These are phyloP conservation scores for Pelargonium australe DNA, from an alignment of 441 rosid genomes.

Conservation along the genomic window DNA sequence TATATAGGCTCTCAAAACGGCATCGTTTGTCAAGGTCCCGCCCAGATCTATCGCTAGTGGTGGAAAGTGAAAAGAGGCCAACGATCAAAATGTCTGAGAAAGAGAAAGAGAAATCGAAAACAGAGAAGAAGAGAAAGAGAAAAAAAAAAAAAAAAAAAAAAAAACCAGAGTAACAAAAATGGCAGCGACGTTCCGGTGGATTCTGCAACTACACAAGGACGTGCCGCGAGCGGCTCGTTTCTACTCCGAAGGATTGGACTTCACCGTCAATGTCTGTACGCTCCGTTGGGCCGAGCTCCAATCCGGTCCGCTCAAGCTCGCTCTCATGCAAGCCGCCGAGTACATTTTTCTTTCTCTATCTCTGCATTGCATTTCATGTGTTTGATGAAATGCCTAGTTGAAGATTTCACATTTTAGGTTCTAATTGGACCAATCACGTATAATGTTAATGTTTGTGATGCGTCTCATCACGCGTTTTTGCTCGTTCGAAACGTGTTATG, in stretches of 20 bases:
- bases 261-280: slow-evolving; percentile 66
- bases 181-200: slow-evolving; percentile 72
- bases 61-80: no score
- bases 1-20: no score
- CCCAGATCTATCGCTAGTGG: no score
- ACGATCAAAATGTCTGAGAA: no score
- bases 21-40: no score
- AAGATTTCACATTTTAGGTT: background rate
- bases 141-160: no score
- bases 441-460: background rate
- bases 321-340: slow-evolving; percentile 67
- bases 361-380: no score
- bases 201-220: slow-evolving; percentile 84
- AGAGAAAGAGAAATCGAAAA: no score
- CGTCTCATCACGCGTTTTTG: no score
- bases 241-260: slow-evolving; percentile 74
- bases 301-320: slow-evolving; percentile 68
- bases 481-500: no score
- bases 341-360: slow-evolving; percentile 16
- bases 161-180: no score
- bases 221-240: slow-evolving; percentile 82
- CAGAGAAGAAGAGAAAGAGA: no score
- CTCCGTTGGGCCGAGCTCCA: slow-evolving; percentile 86
- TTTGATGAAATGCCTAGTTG: background rate
- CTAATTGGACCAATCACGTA: background rate